phyloP scores from a whole-genome alignment of 208 protist species.

The Trypanosoma congolense region DNA sequence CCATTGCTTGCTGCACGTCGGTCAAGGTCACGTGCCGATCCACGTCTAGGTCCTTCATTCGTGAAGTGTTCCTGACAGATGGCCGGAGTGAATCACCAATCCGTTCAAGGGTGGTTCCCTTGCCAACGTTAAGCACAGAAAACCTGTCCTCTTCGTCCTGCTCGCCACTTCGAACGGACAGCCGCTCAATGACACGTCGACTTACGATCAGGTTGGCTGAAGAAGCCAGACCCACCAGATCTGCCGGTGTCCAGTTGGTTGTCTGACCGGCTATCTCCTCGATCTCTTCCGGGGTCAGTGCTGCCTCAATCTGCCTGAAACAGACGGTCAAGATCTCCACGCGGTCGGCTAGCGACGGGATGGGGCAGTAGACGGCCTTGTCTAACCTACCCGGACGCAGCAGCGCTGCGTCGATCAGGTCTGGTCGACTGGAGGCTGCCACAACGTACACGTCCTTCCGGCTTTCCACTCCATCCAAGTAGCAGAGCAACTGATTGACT shows the following conservation, averaged over 20 bases:
- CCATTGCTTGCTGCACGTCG: slow-evolving; percentile 52
- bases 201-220: slow-evolving; percentile 65
- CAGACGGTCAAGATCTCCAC: slow-evolving; percentile 97
- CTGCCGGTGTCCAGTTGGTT: slow-evolving; percentile 78
- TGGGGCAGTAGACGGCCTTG: slow-evolving; percentile 76
- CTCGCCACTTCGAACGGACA: slow-evolving; percentile 14
- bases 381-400: slow-evolving; percentile 89
- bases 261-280: slow-evolving; percentile 44
- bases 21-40: slow-evolving; percentile 27
- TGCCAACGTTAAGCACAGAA: slow-evolving; percentile 45
- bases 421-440: slow-evolving; percentile 98
- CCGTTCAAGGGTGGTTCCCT: slow-evolving; percentile 56
- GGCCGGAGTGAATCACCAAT: slow-evolving; percentile 47
- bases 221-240: slow-evolving; percentile 71
- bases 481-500: slow-evolving; percentile 96
- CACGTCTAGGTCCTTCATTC: slow-evolving; percentile 2
- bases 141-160: slow-evolving; percentile 24
- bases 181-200: slow-evolving; percentile 63
- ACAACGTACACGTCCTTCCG: slow-evolving; percentile 95
- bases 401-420: slow-evolving; percentile 95
- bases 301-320: slow-evolving; percentile 98
- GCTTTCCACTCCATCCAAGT: slow-evolving; percentile 97
- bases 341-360: slow-evolving; percentile 77
- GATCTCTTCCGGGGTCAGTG: slow-evolving; percentile 44
- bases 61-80: slow-evolving; percentile 12